Base-by-base conservation (phyloP, 345 rosid species). In the Fremontodendron californicum region DNA sequence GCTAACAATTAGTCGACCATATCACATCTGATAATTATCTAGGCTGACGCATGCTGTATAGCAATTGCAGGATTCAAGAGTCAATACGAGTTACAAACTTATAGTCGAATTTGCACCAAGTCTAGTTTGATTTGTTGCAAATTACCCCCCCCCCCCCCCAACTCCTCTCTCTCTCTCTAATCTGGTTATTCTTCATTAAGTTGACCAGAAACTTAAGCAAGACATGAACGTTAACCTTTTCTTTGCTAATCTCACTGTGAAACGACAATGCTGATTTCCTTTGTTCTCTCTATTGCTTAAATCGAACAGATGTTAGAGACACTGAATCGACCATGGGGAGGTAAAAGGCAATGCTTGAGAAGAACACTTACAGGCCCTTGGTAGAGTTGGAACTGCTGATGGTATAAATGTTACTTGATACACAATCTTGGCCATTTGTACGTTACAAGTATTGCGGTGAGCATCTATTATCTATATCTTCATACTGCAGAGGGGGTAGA, bases 291-390 rank as follows among this genome's bases (percentile, higher is more conserved):
- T 25, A 16, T 37, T 63, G 6, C 39, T 37, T 27, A 43, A 51
- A 75, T 68, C 12, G 12, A 31, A 64, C 82, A 88, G 91, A 79
- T 84, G 66, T 43, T 82, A 15, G 92, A 93, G 85, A 79, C 77
- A 21, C 49, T 85, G 84, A 86, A 68, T 31, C 83, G 78, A 84
- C 84, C 88, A 78, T 78, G 87, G 88, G 90, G 93, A 75, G 81
- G 84, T 61, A 90, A 91, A 82, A 86, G 84, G 79, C 89, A 82
- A 48, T 85, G 98, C 87, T 83, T 96, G 90, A 87, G 94, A 76
- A 86, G 99, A 87, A 91, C 99, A 46, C 81, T 86, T 81, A 90
- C 98, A 0, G 97, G 97, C 74, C 98, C 98, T 5, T 94, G 97
- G 98, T 94, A 88, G 85, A 77, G 79, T 67, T 74, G 83, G 68